Evolutionary conservation across 2,329 filamentous ascomycete species (phyloP), one percentile per base, ranked within the genome.

Genomic region (Penicillium sclerotiorum): DNA sequence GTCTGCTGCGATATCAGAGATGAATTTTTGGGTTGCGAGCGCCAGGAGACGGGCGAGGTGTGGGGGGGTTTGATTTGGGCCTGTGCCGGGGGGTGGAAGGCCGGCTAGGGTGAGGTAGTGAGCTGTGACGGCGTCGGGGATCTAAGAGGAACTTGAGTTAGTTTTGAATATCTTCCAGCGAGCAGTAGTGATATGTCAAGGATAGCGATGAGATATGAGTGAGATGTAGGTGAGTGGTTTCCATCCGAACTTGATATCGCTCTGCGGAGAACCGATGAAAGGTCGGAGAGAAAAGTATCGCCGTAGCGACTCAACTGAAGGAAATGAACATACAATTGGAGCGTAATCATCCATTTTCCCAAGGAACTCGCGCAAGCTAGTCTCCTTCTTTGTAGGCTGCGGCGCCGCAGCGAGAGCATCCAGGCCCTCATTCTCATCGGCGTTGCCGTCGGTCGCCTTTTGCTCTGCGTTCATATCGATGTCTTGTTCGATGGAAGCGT

Each of bases 321-420:
- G 13, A 33, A n/a, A 18, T 7, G 25, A 53, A 13, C 88, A 58
- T 81, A 96, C 92, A 65, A 99, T 96, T 9, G 94, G 94, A 53
- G 94, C 91, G 73, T 94, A 97, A 65, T 99, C 94, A 68, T 99
- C 94, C 87, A 99, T 97, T 79, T 96, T 96, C 57, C 83, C 82
- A 15, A 99, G 73, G 67, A 99, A 96, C 73, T 97, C 93, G 66
- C 92, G 88, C 58, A 99, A 76, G 32, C 89, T 95, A 17, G 88
- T 87, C 74, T 99, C 94, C 74, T 97, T 97, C 69, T 91, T 90
- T 45, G 87, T 86, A 1, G 88, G 86, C 35, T 79, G 71, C 5
- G 79, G 71, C 5, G 73, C 69, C 8, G 79, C 69, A 33, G 75
- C 76, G 41, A 81, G 69, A 44, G 79, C 74, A 44, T 80, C 74